Evolutionary conservation across 768 basidiomycete species (phyloP).

Genomic region (Kockovaella imperatae): DNA sequence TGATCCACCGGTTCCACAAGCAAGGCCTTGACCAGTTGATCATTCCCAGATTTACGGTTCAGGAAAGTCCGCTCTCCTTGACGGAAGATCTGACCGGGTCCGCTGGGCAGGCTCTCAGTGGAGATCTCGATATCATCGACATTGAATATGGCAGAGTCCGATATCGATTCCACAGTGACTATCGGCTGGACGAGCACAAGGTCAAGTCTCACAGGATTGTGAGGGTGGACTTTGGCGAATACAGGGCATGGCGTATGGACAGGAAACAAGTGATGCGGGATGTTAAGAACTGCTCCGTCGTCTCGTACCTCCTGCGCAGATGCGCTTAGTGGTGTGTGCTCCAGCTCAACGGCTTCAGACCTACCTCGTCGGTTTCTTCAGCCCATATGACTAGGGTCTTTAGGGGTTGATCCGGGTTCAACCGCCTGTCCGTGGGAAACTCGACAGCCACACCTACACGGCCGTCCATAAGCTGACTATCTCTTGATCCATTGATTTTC

Average conservation of each 20-base stretch:
- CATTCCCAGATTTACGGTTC: neutral
- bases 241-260: conserved; percentile 11
- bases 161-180: neutral
- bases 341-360: no score
- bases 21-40: conserved; percentile 45
- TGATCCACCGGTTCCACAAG: conserved; percentile 67
- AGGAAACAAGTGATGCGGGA: conserved; percentile 22
- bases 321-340: no score
- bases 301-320: no score
- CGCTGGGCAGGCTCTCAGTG: neutral
- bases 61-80: conserved; percentile 12
- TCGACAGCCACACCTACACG: no score
- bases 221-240: conserved; percentile 6
- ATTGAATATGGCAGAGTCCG: neutral
- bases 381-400: no score
- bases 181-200: conserved; percentile 25
- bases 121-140: conserved; percentile 6
- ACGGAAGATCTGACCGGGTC: conserved; percentile 14
- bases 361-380: no score
- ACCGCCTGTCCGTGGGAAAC: no score
- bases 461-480: no score
- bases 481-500: no score
- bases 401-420: no score
- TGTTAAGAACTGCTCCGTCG: conserved; percentile 15
- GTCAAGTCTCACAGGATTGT: conserved; percentile 19